Base-by-base conservation (phyloP, 352 stramenopile species). In the Thalassiosira oceanica region DNA sequence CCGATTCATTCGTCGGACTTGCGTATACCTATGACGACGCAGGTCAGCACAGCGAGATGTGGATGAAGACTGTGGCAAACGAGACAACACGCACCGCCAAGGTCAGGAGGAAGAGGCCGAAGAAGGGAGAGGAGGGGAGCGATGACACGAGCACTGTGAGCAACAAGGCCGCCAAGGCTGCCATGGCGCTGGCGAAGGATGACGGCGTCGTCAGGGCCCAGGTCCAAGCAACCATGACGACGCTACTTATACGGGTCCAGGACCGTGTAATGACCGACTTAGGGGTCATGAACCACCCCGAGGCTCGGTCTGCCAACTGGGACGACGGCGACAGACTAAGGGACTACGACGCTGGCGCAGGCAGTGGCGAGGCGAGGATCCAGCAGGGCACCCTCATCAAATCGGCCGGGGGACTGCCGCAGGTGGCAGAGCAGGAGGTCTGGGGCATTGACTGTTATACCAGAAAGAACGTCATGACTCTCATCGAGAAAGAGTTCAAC, bases 371-470 rank as follows among this genome's bases (percentile, higher is more conserved):
- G 24, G 44, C 28, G 8, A 61, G 74, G 29, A 57, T 79, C 15
- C 55, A 66, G 37, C 69, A 79, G 27, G 69, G 69, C 5, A 68
- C 53, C 0, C 23, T 45, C 10, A 42, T 39, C 24, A 8, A 45
- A 16, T 45, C 16, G 10, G 6, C 23, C 20, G 21, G 21, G 24
- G 61, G 37, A 15, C 26, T 62, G 0, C 65, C 84, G 11, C 78
- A 92, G 46, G 67, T 92, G 29, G 72, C 84, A 3, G 85, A 90
- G 57, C 83, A 92, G 51, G 65, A 82, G 53, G 85, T 92, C 23
- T 92, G 85, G 85, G 85, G 85, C 4, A 87, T 92, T 28, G 85
- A 92, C 57, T 90, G 83, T 44, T 92, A 89, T 23, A 91, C 84
- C 15, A 60, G 82, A 8, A 56, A 68, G 50, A 91, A 91, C 66